A percentile compares a stretch with the other conserved stretches of the same genome.
Evolutionary conservation across 1,284 basidiomycete genomes (phyloP).

Genomic region (Puccinia horiana): DNA sequence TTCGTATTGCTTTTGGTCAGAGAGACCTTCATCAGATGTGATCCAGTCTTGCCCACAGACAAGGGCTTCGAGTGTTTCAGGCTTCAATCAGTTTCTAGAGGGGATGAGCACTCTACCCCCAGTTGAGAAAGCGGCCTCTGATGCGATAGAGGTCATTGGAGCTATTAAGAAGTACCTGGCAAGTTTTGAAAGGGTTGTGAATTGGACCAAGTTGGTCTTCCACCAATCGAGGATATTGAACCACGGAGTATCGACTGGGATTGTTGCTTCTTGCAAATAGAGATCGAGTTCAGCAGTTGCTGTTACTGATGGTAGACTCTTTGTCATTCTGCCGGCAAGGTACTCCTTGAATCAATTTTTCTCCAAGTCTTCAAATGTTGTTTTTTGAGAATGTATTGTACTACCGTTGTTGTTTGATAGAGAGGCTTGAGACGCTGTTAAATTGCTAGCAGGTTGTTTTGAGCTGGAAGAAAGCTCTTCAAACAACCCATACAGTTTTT

Average conservation of each 20-base stretch:
- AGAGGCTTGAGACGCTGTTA: not conserved
- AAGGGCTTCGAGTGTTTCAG: not conserved
- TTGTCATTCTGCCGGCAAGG: not conserved
- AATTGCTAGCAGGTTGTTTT: no score
- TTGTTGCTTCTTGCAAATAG: not conserved
- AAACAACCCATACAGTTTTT: not conserved
- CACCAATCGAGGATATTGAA: constrained; percentile 14
- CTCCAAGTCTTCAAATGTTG: not conserved
- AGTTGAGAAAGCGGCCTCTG: constrained; percentile 4
- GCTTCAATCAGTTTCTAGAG: not conserved
- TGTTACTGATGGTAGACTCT: not conserved
- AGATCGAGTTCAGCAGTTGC: not conserved
- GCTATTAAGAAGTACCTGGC: not conserved
- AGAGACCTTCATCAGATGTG: not conserved
- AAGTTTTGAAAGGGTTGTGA: not conserved
- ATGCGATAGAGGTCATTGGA: constrained; percentile 1
- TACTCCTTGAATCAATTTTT: not conserved
- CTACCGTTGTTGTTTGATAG: not conserved
- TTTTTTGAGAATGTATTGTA: not conserved
- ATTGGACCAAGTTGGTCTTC: not conserved
- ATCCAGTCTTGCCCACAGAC: constrained; percentile 19
- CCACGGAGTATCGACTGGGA: not conserved
- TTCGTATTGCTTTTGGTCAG: no score
- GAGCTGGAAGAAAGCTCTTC: no score
- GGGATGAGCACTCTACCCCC: not conserved